Evolutionary conservation across 495 filamentous ascomycete species (phyloP).

Genomic region (Hypoxylon subgilvum): DNA sequence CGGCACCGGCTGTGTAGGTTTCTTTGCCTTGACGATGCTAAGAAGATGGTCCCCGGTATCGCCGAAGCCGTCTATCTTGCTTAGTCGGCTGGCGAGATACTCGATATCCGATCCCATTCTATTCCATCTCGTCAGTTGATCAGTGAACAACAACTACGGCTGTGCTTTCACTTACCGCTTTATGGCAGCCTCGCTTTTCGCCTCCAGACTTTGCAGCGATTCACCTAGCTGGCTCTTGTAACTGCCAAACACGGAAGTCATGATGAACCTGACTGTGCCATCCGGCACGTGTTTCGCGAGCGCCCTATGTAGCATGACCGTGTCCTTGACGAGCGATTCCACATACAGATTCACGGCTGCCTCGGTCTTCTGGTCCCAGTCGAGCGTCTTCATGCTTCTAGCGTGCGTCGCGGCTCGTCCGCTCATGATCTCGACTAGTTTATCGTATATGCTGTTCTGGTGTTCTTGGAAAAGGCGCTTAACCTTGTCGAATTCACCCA

Average conservation of each 20-base stretch:
- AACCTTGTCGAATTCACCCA: conserved; percentile 93
- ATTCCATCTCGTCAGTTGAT: conserved; percentile 25
- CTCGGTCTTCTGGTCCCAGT: conserved; percentile 67
- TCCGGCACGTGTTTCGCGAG: conserved; percentile 84
- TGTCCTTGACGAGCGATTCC: conserved; percentile 90
- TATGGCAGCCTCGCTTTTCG: conserved; percentile 70
- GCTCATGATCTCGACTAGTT: conserved; percentile 95
- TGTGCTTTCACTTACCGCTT: conserved; percentile 66
- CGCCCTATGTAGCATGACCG: conserved; percentile 83
- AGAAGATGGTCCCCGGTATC: conserved; percentile 72
- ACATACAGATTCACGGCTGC: conserved; percentile 72
- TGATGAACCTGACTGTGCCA: conserved; percentile 79
- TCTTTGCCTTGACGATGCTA: conserved; percentile 70
- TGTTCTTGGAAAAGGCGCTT: conserved; percentile 89
- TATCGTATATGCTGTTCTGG: conserved; percentile 90
- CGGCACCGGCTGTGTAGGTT: conserved; percentile 37
- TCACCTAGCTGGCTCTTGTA: conserved; percentile 84
- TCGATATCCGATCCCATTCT: conserved; percentile 84
- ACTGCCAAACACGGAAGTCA: conserved; percentile 84
- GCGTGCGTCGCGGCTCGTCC: conserved; percentile 74
- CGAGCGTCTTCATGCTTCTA: conserved; percentile 73
- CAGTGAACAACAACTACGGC: conserved; percentile 62
- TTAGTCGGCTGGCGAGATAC: conserved; percentile 72
- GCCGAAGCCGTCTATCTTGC: conserved; percentile 80
- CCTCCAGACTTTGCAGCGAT: conserved; percentile 69